phyloP scores from a whole-genome alignment of 1,284 basidiomycete genomes.

The Schizophyllum commune region DNA sequence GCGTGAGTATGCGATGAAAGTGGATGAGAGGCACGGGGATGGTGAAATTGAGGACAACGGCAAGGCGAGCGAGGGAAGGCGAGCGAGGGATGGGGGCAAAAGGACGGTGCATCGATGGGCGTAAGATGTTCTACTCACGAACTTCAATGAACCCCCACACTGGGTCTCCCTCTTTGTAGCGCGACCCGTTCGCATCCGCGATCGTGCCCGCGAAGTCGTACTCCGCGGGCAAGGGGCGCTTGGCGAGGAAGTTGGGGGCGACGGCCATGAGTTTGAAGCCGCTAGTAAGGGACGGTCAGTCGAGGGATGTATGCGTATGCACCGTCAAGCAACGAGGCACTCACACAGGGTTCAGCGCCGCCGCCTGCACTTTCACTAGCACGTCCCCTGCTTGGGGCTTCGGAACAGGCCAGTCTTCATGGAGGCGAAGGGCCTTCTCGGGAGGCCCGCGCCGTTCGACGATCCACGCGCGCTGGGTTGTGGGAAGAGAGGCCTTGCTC shows the following conservation, averaged over 20 bases:
- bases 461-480: background rate
- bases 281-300: conserved; percentile 17
- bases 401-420: conserved; percentile 38
- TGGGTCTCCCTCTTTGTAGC: conserved; percentile 46
- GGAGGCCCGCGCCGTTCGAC: conserved; percentile 27
- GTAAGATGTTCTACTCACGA: conserved; percentile 9
- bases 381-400: conserved; percentile 39
- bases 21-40: too few relatives aligned
- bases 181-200: conserved; percentile 42
- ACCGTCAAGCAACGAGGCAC: conserved; percentile 12
- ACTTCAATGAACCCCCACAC: conserved; percentile 40
- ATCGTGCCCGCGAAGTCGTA: conserved; percentile 57
- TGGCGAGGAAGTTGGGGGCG: conserved; percentile 40
- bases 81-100: too few relatives aligned
- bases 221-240: conserved; percentile 46
- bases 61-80: too few relatives aligned
- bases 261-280: conserved; percentile 51
- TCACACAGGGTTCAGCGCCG: conserved; percentile 62
- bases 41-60: too few relatives aligned
- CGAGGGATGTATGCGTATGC: background rate
- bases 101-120: too few relatives aligned
- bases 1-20: background rate
- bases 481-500: background rate
- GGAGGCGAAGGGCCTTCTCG: conserved; percentile 34
- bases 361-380: conserved; percentile 54